Percentiles rank a stretch among this genome's conserved stretches.
Conservation (phyloP, 2,329 filamentous ascomycete genomes). For the Alternaria panax region DNA sequence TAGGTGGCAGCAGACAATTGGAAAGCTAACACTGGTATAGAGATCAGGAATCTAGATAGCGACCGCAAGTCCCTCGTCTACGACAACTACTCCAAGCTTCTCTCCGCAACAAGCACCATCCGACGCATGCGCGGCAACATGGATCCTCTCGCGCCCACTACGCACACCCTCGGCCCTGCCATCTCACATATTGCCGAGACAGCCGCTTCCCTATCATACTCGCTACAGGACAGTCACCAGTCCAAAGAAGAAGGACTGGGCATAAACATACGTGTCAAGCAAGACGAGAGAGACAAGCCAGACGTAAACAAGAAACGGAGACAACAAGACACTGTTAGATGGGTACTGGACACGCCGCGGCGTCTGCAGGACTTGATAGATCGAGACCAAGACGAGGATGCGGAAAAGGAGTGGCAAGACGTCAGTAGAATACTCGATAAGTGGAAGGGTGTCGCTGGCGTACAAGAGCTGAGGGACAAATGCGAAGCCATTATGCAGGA, state of each 20-base stretch:
- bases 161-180: slow-evolving; percentile 74
- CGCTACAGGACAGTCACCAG: slow-evolving; percentile 42
- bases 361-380: slow-evolving; percentile 65
- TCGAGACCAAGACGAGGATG: slow-evolving; percentile 68
- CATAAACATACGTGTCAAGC: slow-evolving; percentile 33
- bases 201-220: slow-evolving; percentile 52
- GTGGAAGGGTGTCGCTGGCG: slow-evolving; percentile 56
- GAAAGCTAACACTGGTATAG: slow-evolving; percentile 45
- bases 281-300: slow-evolving; percentile 24
- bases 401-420: slow-evolving; percentile 60
- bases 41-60: slow-evolving; percentile 89
- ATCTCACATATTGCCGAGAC: slow-evolving; percentile 77
- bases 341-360: slow-evolving; percentile 68
- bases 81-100: slow-evolving; percentile 97
- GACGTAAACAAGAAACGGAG: slow-evolving; percentile 46
- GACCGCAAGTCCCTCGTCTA: slow-evolving; percentile 98
- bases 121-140: slow-evolving; percentile 84
- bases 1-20: neutral
- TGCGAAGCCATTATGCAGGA: slow-evolving; percentile 48
- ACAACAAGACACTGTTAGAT: slow-evolving; percentile 65
- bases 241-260: slow-evolving; percentile 34
- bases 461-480: slow-evolving; percentile 48
- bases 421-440: slow-evolving; percentile 51
- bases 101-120: slow-evolving; percentile 96
- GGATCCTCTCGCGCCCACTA: slow-evolving; percentile 78